Base-by-base conservation (phyloP, 176 grass and related monocot species). In the Avena insularis region DNA sequence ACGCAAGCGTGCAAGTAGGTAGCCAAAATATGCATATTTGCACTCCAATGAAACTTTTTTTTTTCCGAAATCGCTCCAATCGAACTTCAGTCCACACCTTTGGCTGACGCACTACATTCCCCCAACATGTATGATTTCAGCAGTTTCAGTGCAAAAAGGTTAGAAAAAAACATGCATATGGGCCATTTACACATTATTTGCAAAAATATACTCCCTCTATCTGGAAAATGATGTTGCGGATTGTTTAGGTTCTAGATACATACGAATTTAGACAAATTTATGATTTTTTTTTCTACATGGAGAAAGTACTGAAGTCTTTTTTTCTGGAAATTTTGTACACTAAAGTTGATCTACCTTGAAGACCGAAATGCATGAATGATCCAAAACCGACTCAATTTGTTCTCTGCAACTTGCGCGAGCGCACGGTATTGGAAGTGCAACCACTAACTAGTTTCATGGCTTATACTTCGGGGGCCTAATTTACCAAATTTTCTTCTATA, bases 321-420 rank as follows among this genome's bases (percentile, higher is more conserved):
- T 31, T 40, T 40, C 5, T 38, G 3, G 36, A 38, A 38, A 38
- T 38, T 38, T 40, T 40, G 4, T 17, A 81, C 81, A 49, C 38
- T 20, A 82, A 90, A 86, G 40, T 27, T 8, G 4, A 62, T 45
- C 10, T n/a, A 63, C 71, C 71, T 86, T 70, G 55, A 35, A 46
- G 29, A 17, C 9, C 0, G 9, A 56, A 57, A 38, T 67, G 13
- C 29, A 43, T 0, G 40, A 43, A 43, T 40, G 38, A 5, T 40
- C 17, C 1, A 10, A 3, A 69, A 40, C 0, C 16, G 15, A 69
- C 9, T 40, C 40, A 21, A n/a, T 49, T 48, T 21, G 4, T 13
- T 11, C 66, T 5, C 21, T 49, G 70, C 15, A 14, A 63, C 64
- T 72, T 46, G 23, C 25, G 5, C 12, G 49, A 57, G 12, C 14